Conservation (phyloP, 73 alveolate genomes). For the Symbiodinium pilosum region DNA sequence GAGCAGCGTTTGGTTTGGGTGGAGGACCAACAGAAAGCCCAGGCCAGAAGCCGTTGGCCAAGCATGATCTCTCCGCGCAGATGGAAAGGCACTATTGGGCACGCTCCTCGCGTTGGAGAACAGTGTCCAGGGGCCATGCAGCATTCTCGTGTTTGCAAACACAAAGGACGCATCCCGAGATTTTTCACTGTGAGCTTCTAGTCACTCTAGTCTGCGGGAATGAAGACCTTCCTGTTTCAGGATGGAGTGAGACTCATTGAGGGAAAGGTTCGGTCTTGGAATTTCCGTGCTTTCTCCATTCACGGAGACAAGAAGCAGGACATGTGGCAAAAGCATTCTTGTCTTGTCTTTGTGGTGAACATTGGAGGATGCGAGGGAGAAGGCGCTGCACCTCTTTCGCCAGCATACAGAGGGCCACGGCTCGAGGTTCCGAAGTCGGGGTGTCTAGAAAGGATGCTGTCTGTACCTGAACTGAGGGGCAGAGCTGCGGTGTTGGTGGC, state of each 20-base stretch:
- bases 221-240: neutral
- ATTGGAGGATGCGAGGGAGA: too few species aligned
- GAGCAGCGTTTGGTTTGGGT: constrained; percentile 71
- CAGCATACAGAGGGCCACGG: constrained; percentile 29
- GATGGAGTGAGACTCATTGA: constrained; percentile 48
- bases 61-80: neutral
- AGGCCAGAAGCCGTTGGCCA: neutral
- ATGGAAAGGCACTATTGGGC: constrained; percentile 29
- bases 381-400: constrained; percentile 77
- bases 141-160: constrained; percentile 26
- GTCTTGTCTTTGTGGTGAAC: neutral
- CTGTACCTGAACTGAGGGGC: neutral
- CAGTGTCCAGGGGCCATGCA: neutral
- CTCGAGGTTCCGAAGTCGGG: neutral
- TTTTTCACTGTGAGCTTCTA: neutral
- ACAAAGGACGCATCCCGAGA: neutral
- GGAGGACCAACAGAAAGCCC: constrained; percentile 26
- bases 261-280: constrained; percentile 29
- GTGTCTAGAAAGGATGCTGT: too few species aligned
- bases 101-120: constrained; percentile 39
- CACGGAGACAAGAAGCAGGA: constrained; percentile 82
- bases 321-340: neutral
- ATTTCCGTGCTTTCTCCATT: constrained; percentile 53
- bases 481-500: constrained; percentile 59
- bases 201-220: too few species aligned